Conservation (phyloP, 495 filamentous ascomycete species). For the Podospora pseudocomata region DNA sequence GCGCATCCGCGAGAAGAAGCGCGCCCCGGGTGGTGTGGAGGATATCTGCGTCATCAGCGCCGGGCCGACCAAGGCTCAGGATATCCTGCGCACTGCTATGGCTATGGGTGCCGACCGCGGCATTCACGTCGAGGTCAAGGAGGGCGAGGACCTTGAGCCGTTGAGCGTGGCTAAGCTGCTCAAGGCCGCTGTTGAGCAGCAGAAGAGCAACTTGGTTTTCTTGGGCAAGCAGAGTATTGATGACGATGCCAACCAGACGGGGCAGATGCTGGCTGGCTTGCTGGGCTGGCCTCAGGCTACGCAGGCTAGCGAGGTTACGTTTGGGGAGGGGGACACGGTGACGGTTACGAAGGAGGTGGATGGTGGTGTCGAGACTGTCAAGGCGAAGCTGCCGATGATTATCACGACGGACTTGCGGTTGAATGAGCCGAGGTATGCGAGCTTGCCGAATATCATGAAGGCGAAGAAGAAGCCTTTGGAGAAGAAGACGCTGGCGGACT, state of each 20-base stretch:
- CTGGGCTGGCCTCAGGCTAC: conserved; percentile 92
- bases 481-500: conserved; percentile 81
- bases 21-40: conserved; percentile 58
- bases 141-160: conserved; percentile 72
- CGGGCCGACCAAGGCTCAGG: conserved; percentile 79
- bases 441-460: conserved; percentile 98
- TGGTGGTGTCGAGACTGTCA: conserved; percentile 87
- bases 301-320: conserved; percentile 77
- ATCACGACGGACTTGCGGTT: conserved; percentile 92
- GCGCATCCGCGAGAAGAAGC: conserved; percentile 79
- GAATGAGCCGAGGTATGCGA: conserved; percentile 94
- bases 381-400: conserved; percentile 78
- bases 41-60: conserved; percentile 89
- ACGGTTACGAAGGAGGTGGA: conserved; percentile 89
- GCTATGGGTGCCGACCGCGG: conserved; percentile 95
- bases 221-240: conserved; percentile 98
- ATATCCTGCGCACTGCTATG: conserved; percentile 92
- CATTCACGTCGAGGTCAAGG: conserved; percentile 76
- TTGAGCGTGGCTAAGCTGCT: conserved; percentile 88
- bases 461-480: conserved; percentile 98
- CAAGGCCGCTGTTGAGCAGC: conserved; percentile 66
- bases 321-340: conserved; percentile 57
- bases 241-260: conserved; percentile 92
- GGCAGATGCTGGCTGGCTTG: conserved; percentile 94
- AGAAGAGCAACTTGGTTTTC: conserved; percentile 86